Base-by-base conservation (phyloP, 2,329 filamentous ascomycete species). In the Claviceps citrina region DNA sequence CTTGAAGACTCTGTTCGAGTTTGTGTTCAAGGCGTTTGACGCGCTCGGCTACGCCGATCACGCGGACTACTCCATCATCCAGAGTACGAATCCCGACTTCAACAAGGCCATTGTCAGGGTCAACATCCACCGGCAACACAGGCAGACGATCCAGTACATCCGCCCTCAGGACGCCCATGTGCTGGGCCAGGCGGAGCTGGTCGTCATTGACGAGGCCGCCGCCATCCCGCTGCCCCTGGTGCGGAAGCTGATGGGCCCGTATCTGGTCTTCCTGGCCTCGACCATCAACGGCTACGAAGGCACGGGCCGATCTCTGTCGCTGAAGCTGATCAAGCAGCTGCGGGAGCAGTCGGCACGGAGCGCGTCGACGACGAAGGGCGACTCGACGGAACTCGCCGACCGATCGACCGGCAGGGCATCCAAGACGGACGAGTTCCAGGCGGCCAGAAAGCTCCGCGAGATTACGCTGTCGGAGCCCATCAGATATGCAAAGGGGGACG, bases 201-300 rank as follows among this genome's bases (percentile, higher is more conserved):
- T 98, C 9, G 89, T 98, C 7, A 96, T 98, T 47, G 91, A 98
- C 60, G 91, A 98, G 62, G 91, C 91, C 13, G 91, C 91, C 10
- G 93, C 93, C 2, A 98, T 98, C 46, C 91, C 93, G 10, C 63
- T 98, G 9, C 91, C 91, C 1, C 66, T 96, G 3, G 91, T 98
- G 7, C 74, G 81, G 50, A 95, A 95, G 62, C 70, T 98, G 31
- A 87, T 98, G 76, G 91, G 91, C 0, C 89, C 89, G 12, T 98
- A 98, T 60, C 68, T 98, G 28, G 86, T 96, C 7, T 98, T 98
- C 62, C 96, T 98, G 91, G 86, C 93, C 1, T 98, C 91, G 1
- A 98, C 91, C 2, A 95, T 98, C 64, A 96, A 96, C 56, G 91
- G 91, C 43, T 98, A 98, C 57, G 91, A 98, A 65, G 91, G 91